Evolutionary conservation across 164 flowering plant species (phyloP).

Genomic region (Chimonanthus salicifolius): DNA sequence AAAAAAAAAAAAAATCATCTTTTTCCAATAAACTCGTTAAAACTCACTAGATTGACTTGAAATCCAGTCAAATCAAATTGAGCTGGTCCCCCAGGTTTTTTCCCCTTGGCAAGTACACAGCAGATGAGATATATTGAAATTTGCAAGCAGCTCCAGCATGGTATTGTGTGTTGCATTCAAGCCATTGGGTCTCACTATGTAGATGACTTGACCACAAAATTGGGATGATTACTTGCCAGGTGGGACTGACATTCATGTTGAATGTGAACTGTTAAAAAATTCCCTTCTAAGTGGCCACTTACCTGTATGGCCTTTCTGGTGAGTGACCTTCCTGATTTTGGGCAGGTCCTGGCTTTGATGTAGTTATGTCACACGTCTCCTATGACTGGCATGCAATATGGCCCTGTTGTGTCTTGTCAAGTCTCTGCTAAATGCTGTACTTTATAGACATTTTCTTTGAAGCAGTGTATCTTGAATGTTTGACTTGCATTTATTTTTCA

Average conservation of each 20-base stretch:
- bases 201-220: neutral
- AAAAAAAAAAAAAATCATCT: no score
- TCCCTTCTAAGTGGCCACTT: neutral
- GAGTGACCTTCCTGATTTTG: neutral
- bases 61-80: no score
- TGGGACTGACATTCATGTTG: neutral
- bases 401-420: neutral
- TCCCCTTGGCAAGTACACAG: no score
- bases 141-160: no score
- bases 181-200: neutral
- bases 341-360: neutral
- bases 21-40: no score
- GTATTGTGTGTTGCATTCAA: no score
- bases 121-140: no score
- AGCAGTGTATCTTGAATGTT: neutral
- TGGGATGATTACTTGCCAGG: neutral
- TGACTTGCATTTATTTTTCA: slow-evolving; percentile 24
- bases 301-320: neutral
- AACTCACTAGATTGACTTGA: no score
- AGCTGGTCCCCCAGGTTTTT: no score
- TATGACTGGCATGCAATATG: neutral
- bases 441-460: neutral
- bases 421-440: neutral
- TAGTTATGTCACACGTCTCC: neutral
- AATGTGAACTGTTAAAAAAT: neutral